Conservation (phyloP, 306 rosid genomes). For the Gleditsia sinensis region DNA sequence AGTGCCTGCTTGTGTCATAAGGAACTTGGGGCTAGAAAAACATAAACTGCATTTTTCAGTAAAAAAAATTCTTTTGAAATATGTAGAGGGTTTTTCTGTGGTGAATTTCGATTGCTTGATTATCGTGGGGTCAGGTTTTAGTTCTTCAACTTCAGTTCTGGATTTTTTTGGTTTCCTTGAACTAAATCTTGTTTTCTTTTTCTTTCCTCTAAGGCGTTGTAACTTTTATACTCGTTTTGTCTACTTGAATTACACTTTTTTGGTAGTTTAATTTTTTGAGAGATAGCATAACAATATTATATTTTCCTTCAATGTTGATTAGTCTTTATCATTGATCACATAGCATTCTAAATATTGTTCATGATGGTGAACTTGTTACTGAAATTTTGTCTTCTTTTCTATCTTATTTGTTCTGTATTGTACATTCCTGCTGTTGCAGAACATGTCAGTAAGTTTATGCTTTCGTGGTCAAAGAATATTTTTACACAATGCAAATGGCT, state of each 20-base stretch:
- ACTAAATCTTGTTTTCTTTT: not conserved
- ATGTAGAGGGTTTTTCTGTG: not conserved
- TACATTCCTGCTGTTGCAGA: conserved; percentile 57
- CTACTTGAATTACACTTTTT: not conserved
- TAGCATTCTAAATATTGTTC: conserved; percentile 9
- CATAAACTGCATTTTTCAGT: no score
- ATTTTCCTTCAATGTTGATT: not conserved
- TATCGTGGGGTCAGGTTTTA: no score
- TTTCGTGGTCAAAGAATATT: conserved; percentile 94
- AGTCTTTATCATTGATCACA: not conserved
- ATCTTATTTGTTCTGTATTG: conserved; percentile 11
- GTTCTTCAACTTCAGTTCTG: not conserved
- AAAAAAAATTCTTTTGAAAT: no score
- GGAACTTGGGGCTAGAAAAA: no score
- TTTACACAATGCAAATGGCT: conserved; percentile 87
- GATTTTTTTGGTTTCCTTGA: no score
- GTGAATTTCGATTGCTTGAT: not conserved
- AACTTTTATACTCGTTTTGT: not conserved
- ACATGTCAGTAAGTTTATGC: conserved; percentile 69
- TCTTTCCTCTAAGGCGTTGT: not conserved
- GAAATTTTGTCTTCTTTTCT: conserved; percentile 21
- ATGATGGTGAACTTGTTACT: not conserved
- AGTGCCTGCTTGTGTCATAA: no score
- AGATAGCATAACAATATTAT: not conserved
- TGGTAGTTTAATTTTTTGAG: not conserved